Conservation (phyloP, 129 eudicot species). For the Pulicaria dysenterica region DNA sequence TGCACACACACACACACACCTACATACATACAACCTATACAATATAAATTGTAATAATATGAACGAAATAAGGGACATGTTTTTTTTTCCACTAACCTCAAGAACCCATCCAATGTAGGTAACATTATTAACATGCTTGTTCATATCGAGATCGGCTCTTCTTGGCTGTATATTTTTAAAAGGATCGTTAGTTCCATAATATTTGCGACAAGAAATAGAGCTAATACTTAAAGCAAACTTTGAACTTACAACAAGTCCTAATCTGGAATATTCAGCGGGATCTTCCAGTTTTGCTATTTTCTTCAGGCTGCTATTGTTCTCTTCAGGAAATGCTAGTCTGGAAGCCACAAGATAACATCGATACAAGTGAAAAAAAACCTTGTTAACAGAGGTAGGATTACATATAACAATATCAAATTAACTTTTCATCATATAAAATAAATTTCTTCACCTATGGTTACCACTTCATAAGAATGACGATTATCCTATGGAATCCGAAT, state of each 20-base stretch:
- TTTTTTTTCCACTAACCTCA: conserved; percentile 53
- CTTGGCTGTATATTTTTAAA: conserved; percentile 58
- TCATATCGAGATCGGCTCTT: conserved; percentile 97
- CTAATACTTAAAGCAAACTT: not conserved
- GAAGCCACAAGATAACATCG: conserved; percentile 21
- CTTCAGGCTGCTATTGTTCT: conserved; percentile 68
- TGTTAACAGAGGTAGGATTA: not conserved
- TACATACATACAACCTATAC: not conserved
- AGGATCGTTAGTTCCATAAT: not conserved
- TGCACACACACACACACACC: not conserved
- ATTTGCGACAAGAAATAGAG: conserved; percentile 12
- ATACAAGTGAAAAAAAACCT: not conserved
- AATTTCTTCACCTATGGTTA: not conserved
- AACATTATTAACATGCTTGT: conserved; percentile 96
- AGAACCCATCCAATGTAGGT: conserved; percentile 94
- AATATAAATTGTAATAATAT: not conserved
- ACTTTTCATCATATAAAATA: not conserved
- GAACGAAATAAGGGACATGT: not conserved
- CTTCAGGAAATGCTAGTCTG: conserved; percentile 92
- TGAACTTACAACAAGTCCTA: conserved; percentile 71
- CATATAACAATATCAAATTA: not conserved
- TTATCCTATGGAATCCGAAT: not conserved
- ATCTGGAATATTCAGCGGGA: conserved; percentile 62
- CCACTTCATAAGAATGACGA: not conserved
- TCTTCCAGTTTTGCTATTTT: conserved; percentile 85